Evolutionary conservation across 2,329 filamentous ascomycete genomes (phyloP), one percentile per base, ranked within the genome.

Genomic region (Apiospora hydei): DNA sequence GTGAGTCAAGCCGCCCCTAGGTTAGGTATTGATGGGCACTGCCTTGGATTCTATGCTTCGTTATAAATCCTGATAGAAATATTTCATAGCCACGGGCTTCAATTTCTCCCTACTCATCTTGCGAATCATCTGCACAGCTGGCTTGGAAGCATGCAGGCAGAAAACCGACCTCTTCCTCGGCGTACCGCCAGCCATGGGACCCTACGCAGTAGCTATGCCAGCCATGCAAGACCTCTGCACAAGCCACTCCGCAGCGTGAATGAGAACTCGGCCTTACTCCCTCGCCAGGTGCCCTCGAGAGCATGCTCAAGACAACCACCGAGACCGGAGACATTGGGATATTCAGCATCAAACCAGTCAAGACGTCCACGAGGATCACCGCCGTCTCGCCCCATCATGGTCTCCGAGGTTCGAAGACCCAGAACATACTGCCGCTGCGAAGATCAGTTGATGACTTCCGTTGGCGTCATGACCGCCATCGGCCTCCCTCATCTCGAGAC

Each of bases 271-370:
- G 78, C 79, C 41, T 80, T 87, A 69, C 82, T 86, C 18, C 81
- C 66, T 87, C 83, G 0, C 87, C 88, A 0, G 88, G 86, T 6
- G 87, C 87, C 1, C 81, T 91, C n/a, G 86, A 90, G 75, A 87
- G 88, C 78, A 91, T 92, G 90, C 83, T 92, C 72, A 91, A 88
- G 81, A 91, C 87, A 4, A 91, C 88, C 1, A 91, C 89, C 0
- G 90, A 92, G 77, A 90, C 89, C 11, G 89, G 90, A n/a, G 89
- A 92, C 75, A 89, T 90, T 75, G 89, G 89, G 5, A 81, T 88
- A 69, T 91, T 91, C 78, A 89, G 87, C 69, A 88, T 90, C 75
- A 85, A 83, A 67, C 82, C 85, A 10, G 71, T 82, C 80, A 7
- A 41, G 30, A 51, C 78, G 79, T 14, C 79, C 72, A 26, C 73